Percentiles rank a stretch among this genome's conserved stretches.
phyloP scores from a whole-genome alignment of 192 early-diverging fungal genomes.

The Coemansia sp. region DNA sequence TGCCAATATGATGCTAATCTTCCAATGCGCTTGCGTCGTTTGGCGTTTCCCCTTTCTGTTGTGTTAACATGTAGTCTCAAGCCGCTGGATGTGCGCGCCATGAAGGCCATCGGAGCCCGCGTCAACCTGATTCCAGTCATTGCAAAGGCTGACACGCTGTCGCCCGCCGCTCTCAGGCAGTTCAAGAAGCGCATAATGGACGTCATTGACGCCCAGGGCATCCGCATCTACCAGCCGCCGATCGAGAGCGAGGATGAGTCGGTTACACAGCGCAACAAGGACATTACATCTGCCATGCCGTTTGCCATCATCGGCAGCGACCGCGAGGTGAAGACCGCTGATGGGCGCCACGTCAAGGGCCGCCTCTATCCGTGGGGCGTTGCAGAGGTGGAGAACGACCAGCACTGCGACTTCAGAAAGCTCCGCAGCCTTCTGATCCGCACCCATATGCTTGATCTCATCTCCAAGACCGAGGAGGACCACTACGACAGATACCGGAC shows the following conservation, averaged over 20 bases:
- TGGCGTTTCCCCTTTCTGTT: neutral
- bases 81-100: slow-evolving; percentile 95
- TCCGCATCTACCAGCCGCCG: slow-evolving; percentile 87
- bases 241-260: slow-evolving; percentile 87
- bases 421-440: slow-evolving; percentile 94
- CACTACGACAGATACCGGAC: slow-evolving; percentile 96
- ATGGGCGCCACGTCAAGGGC: slow-evolving; percentile 91
- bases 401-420: slow-evolving; percentile 98
- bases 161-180: slow-evolving; percentile 81
- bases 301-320: slow-evolving; percentile 95
- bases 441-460: slow-evolving; percentile 97
- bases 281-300: slow-evolving; percentile 89
- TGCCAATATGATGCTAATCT: neutral
- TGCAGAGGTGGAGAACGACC: slow-evolving; percentile 98
- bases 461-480: slow-evolving; percentile 87
- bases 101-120: slow-evolving; percentile 94
- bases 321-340: slow-evolving; percentile 76
- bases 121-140: slow-evolving; percentile 98
- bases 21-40: neutral
- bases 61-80: slow-evolving; percentile 53
- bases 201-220: slow-evolving; percentile 88
- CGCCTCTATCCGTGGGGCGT: slow-evolving; percentile 98
- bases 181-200: slow-evolving; percentile 98
- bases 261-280: slow-evolving; percentile 76
- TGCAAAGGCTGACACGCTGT: slow-evolving; percentile 98